A percentile compares a stretch with the other conserved stretches of the same genome.
Evolutionary conservation across 345 rosid genomes (phyloP).

Genomic region (Ceriops zippeliana): DNA sequence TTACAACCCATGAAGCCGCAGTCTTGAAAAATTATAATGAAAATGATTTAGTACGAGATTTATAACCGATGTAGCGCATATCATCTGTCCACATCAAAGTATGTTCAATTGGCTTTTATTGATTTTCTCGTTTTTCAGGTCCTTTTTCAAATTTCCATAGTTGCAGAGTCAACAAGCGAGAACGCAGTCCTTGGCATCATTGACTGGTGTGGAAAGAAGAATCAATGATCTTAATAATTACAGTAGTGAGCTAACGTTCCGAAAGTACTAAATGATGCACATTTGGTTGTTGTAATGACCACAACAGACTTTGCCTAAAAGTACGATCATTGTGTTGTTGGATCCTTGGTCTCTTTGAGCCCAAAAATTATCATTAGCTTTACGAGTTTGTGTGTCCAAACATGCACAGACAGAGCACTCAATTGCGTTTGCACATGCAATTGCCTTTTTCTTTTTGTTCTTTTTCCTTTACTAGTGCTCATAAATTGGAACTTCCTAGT

Average conservation of each 20-base stretch:
- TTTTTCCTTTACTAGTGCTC: slow-evolving; percentile 8
- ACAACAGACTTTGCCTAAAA: slow-evolving; percentile 29
- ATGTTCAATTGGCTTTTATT: slow-evolving; percentile 19
- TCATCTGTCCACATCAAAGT: slow-evolving; percentile 1
- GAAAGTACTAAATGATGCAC: slow-evolving; percentile 45
- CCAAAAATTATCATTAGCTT: slow-evolving; percentile 14
- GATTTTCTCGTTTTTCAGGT: not conserved
- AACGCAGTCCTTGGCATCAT: slow-evolving; percentile 34
- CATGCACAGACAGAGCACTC: slow-evolving; percentile 12
- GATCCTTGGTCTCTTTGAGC: slow-evolving; percentile 27
- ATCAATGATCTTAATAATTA: not conserved
- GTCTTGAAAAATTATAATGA: slow-evolving; percentile 3
- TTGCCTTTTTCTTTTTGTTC: not conserved
- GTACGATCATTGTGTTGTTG: slow-evolving; percentile 44
- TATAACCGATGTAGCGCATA: too few species aligned
- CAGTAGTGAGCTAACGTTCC: slow-evolving; percentile 6
- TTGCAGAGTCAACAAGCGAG: slow-evolving; percentile 65
- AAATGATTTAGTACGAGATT: not conserved
- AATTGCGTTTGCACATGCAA: slow-evolving; percentile 43
- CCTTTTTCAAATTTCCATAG: slow-evolving; percentile 26
- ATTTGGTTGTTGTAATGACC: slow-evolving; percentile 34
- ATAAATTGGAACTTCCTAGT: not conserved
- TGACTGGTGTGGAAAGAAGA: slow-evolving; percentile 29
- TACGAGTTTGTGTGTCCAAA: slow-evolving; percentile 3
- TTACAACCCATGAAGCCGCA: slow-evolving; percentile 3